Percentiles rank a stretch among this genome's conserved stretches.
Evolutionary conservation across 306 rosid genomes (phyloP).

Genomic region (Ormosia semicastrata): DNA sequence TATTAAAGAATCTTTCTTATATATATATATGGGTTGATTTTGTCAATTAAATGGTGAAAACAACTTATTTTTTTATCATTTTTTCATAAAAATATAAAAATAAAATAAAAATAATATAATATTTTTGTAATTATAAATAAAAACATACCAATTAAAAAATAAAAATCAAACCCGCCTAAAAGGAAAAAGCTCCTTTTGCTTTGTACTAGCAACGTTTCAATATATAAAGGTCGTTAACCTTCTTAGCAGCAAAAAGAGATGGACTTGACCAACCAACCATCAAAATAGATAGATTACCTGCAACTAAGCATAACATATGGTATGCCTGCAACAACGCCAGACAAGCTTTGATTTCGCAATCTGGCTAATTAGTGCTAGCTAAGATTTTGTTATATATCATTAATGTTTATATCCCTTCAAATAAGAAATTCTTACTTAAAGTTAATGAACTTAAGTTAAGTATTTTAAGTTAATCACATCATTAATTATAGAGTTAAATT

Average conservation of each 20-base stretch:
- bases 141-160: too few species aligned
- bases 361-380: background rate
- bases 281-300: slow-evolving; percentile 3
- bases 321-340: slow-evolving; percentile 5
- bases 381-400: background rate
- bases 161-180: background rate
- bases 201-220: background rate
- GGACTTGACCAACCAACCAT: slow-evolving; percentile 26
- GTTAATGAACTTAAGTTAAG: too few species aligned
- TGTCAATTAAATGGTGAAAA: too few species aligned
- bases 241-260: slow-evolving; percentile 1
- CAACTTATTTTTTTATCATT: too few species aligned
- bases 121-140: too few species aligned
- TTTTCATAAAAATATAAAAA: too few species aligned
- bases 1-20: too few species aligned
- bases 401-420: background rate
- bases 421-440: too few species aligned
- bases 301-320: background rate
- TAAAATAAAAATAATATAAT: too few species aligned
- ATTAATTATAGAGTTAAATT: too few species aligned
- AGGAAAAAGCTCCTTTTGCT: background rate
- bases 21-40: too few species aligned
- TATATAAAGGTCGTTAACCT: slow-evolving; percentile 4
- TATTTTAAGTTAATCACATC: too few species aligned
- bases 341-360: background rate